These are phyloP conservation scores for Spinacia oleracea DNA, from an alignment of 179 eudicot species.

Conservation along the genomic window DNA sequence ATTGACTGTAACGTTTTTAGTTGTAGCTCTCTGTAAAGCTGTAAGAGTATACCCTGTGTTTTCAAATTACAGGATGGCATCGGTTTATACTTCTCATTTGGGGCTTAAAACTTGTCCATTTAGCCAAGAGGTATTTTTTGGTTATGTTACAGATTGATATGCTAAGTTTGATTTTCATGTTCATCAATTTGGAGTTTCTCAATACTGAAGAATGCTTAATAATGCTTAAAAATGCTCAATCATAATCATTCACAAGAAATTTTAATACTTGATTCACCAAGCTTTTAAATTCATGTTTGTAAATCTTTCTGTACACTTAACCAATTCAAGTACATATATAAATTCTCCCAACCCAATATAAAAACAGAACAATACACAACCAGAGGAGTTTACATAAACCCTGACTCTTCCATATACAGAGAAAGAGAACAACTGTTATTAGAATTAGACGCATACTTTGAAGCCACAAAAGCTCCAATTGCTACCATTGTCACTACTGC, in stretches of 20 bases:
- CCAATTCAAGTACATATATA: neutral
- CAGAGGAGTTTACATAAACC: neutral
- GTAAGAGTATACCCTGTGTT: too few relatives aligned
- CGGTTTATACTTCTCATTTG: too few relatives aligned
- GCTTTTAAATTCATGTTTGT: neutral
- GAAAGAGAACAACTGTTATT: slow-evolving; percentile 4
- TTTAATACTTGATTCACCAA: neutral
- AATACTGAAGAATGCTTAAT: too few relatives aligned
- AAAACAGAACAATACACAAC: neutral
- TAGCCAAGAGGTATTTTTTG: too few relatives aligned
- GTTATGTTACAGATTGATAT: too few relatives aligned
- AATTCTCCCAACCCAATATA: neutral
- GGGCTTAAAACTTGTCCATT: too few relatives aligned
- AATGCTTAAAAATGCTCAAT: too few relatives aligned
- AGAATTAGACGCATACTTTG: slow-evolving; percentile 19
- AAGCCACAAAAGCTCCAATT: slow-evolving; percentile 39
- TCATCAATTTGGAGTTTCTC: too few relatives aligned
- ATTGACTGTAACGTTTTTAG: too few relatives aligned
- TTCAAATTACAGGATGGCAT: too few relatives aligned
- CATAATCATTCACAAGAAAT: neutral
- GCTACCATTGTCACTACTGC: slow-evolving; percentile 31
- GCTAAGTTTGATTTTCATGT: too few relatives aligned
- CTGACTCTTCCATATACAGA: slow-evolving; percentile 5
- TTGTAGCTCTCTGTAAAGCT: too few relatives aligned
- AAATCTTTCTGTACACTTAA: slow-evolving; percentile 1